These are phyloP conservation scores for Aspergillus persii DNA, from an alignment of 2,329 filamentous ascomycete species.

Conservation along the genomic window DNA sequence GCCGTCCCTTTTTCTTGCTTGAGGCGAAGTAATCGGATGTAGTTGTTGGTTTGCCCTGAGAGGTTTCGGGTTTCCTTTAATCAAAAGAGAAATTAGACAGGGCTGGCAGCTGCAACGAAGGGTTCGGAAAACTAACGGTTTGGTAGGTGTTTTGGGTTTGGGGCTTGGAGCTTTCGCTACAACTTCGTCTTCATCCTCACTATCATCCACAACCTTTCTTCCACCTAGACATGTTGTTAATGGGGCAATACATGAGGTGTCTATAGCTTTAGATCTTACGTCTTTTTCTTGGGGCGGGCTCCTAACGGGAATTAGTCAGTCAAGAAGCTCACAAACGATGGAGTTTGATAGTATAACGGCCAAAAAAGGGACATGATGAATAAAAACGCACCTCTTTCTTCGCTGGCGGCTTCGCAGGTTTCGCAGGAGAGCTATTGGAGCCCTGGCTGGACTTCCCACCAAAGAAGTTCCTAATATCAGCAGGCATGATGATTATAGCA, in stretches of 20 bases:
- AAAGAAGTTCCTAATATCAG: slow-evolving; percentile 90
- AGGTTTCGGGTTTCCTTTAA: slow-evolving; percentile 51
- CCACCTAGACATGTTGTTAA: slow-evolving; percentile 33
- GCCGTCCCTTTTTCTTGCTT: slow-evolving; percentile 56
- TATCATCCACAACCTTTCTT: slow-evolving; percentile 76
- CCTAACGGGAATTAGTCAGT: background rate
- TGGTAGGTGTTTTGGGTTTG: slow-evolving; percentile 41
- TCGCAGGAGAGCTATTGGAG: slow-evolving; percentile 48
- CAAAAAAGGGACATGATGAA: background rate
- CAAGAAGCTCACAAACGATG: background rate
- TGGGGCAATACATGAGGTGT: background rate
- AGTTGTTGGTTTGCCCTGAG: slow-evolving; percentile 57
- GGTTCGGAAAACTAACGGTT: slow-evolving; percentile 45
- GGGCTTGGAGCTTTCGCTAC: slow-evolving; percentile 37
- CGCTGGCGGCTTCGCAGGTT: slow-evolving; percentile 45
- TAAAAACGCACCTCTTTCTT: slow-evolving; percentile 41
- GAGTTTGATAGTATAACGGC: background rate
- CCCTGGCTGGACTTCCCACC: slow-evolving; percentile 67
- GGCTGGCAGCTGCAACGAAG: background rate
- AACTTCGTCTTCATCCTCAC: slow-evolving; percentile 69
- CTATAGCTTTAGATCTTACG: slow-evolving; percentile 25
- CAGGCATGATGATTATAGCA: slow-evolving; percentile 58
- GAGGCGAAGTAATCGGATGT: slow-evolving; percentile 63
- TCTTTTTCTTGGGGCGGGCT: slow-evolving; percentile 30
- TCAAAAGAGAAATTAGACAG: slow-evolving; percentile 6